These are phyloP conservation scores for Saccharomycopsis lassenensis DNA, from an alignment of 805 yeast genomes.

Conservation along the genomic window DNA sequence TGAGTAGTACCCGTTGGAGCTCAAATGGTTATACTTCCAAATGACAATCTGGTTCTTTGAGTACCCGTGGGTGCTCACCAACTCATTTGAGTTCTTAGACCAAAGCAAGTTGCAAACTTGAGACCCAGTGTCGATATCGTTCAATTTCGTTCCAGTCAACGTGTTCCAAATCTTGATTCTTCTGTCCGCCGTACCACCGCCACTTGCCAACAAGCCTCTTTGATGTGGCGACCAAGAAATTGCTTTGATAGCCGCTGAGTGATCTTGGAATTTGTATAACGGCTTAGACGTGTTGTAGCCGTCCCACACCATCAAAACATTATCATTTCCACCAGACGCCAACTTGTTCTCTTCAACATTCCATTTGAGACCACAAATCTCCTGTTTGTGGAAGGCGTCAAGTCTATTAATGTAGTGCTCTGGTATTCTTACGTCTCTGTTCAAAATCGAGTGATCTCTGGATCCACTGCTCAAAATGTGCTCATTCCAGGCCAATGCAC, in stretches of 20 bases:
- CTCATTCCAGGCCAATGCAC: constrained; percentile 89
- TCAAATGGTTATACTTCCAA: constrained; percentile 76
- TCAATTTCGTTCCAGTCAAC: constrained; percentile 56
- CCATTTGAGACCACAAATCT: constrained; percentile 95
- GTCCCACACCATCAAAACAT: constrained; percentile 79
- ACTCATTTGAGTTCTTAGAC: constrained; percentile 86
- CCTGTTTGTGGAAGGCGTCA: constrained; percentile 67
- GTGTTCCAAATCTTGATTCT: constrained; percentile 90
- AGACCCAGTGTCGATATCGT: constrained; percentile 88
- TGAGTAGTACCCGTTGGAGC: too few relatives aligned
- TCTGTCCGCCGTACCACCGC: constrained; percentile 95
- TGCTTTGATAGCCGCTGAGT: constrained; percentile 93
- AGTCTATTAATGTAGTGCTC: constrained; percentile 68
- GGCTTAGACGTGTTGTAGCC: constrained; percentile 57
- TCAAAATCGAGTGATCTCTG: constrained; percentile 72
- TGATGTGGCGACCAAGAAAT: constrained; percentile 97
- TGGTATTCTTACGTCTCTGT: constrained; percentile 83
- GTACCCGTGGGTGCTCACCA: constrained; percentile 92
- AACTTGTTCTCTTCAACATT: constrained; percentile 80
- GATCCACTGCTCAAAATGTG: constrained; percentile 83
- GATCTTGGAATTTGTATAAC: constrained; percentile 63
- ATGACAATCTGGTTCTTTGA: constrained; percentile 81
- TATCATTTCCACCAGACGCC: constrained; percentile 95
- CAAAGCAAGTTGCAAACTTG: constrained; percentile 92
- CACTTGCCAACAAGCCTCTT: constrained; percentile 84